A percentile compares a stretch with the other conserved stretches of the same genome.
Evolutionary conservation across 129 eudicot genomes (phyloP).

Genomic region (Deinandra increscens): DNA sequence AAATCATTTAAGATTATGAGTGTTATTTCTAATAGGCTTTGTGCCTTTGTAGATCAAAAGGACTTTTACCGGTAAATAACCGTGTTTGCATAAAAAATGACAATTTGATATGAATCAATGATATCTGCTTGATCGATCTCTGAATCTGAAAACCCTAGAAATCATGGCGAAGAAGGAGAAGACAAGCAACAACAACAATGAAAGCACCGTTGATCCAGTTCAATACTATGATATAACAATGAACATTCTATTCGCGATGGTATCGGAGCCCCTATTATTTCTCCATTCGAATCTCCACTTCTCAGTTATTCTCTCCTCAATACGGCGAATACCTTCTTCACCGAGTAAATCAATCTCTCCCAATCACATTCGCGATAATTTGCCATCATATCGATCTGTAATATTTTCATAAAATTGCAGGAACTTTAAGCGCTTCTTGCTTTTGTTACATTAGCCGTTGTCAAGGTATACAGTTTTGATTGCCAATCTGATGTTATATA

Average conservation of each 20-base stretch:
- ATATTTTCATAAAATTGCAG: constrained; percentile 33
- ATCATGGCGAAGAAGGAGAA: constrained; percentile 27
- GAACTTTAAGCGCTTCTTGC: constrained; percentile 83
- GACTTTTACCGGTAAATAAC: no score
- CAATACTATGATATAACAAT: constrained; percentile 32
- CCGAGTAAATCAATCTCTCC: constrained; percentile 49
- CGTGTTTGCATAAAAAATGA: no score
- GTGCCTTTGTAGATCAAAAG: no score
- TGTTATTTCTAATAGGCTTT: no score
- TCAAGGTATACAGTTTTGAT: constrained; percentile 52
- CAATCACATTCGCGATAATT: not conserved
- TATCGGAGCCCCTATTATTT: constrained; percentile 79
- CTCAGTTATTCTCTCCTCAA: constrained; percentile 47
- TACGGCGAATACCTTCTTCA: constrained; percentile 56
- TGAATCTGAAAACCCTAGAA: constrained; percentile 23
- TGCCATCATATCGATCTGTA: not conserved
- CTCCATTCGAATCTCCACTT: constrained; percentile 64
- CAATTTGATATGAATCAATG: no score
- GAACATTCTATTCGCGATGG: constrained; percentile 34
- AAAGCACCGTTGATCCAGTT: not conserved
- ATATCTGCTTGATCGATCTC: not conserved
- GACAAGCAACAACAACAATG: constrained; percentile 19
- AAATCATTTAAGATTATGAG: no score
- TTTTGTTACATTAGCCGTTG: constrained; percentile 49
- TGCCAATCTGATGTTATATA: not conserved